Conservation (phyloP, 1,139 yeast genomes). For the Lodderomyces pseudojiufengensis region DNA sequence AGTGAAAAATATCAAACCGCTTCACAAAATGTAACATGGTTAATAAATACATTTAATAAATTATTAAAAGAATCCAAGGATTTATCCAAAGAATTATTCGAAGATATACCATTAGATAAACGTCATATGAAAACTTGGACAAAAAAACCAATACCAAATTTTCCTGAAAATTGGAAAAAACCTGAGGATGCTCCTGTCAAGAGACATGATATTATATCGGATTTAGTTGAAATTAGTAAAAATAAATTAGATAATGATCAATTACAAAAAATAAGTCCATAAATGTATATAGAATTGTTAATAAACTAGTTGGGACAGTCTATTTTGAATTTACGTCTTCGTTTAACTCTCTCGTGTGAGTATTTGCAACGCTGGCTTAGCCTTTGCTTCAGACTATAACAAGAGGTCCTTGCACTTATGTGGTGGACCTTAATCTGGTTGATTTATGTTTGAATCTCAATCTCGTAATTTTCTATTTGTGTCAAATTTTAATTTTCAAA, state of each 20-base stretch:
- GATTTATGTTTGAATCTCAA: too few relatives aligned
- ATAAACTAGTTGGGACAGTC: too few relatives aligned
- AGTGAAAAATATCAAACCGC: conserved; percentile 66
- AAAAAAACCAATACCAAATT: conserved; percentile 42
- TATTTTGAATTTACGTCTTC: too few relatives aligned
- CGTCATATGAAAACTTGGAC: conserved; percentile 52
- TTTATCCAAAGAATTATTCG: conserved; percentile 52
- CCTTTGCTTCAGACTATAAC: too few relatives aligned
- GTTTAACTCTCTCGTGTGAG: too few relatives aligned
- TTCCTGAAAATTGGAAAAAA: conserved; percentile 85
- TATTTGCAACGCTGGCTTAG: too few relatives aligned
- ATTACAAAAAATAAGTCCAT: conserved; percentile 3
- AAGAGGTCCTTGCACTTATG: too few relatives aligned
- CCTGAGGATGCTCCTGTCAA: conserved; percentile 61
- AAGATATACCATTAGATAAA: conserved; percentile 77
- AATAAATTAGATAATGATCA: conserved; percentile 1
- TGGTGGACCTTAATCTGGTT: too few relatives aligned
- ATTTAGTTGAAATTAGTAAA: conserved; percentile 25
- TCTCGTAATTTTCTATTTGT: too few relatives aligned
- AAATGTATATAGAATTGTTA: background rate
- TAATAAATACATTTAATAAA: conserved; percentile 60
- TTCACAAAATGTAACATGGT: conserved; percentile 77
- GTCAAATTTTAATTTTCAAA: too few relatives aligned
- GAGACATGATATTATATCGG: conserved; percentile 30
- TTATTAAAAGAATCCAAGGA: conserved; percentile 67